phyloP scores from a whole-genome alignment of 192 early-diverging fungal genomes.

The Radiomyces spectabilis region DNA sequence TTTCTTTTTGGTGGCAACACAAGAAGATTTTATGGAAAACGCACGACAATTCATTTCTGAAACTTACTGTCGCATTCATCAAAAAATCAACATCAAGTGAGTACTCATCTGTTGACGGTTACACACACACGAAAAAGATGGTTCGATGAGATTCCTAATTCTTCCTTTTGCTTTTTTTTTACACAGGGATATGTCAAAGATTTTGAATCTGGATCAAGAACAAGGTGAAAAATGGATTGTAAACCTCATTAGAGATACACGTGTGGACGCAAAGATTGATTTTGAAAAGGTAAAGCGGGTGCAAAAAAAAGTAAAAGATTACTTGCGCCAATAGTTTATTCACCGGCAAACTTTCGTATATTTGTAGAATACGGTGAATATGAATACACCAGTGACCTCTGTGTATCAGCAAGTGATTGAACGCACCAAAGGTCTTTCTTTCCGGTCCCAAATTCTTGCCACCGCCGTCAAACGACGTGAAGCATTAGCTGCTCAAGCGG shows the following conservation, averaged over 20 bases:
- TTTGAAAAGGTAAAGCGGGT: slow-evolving; percentile 58
- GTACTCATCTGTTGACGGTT: background rate
- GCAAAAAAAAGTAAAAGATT: background rate
- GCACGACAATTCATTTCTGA: slow-evolving; percentile 92
- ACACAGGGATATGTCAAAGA: slow-evolving; percentile 69
- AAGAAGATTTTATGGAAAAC: slow-evolving; percentile 92
- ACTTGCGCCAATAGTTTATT: background rate
- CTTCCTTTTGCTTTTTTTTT: background rate
- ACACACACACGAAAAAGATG: background rate
- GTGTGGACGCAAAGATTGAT: slow-evolving; percentile 97
- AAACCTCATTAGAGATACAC: slow-evolving; percentile 90
- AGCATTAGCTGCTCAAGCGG: slow-evolving; percentile 19
- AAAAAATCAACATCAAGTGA: slow-evolving; percentile 83
- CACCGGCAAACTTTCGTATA: too few species aligned
- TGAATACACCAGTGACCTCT: slow-evolving; percentile 81
- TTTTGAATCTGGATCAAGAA: slow-evolving; percentile 79
- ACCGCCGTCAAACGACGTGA: slow-evolving; percentile 89
- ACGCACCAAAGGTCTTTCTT: slow-evolving; percentile 83
- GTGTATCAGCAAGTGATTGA: slow-evolving; percentile 96
- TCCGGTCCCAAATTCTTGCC: slow-evolving; percentile 84
- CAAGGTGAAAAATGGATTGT: slow-evolving; percentile 98
- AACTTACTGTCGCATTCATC: slow-evolving; percentile 96
- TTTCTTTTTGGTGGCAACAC: slow-evolving; percentile 84
- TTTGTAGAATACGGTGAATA: slow-evolving; percentile 77
- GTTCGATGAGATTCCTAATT: background rate